Evolutionary conservation across 768 basidiomycete genomes (phyloP), one percentile per base, ranked within the genome.

Genomic region (Tephrocybe sp.): DNA sequence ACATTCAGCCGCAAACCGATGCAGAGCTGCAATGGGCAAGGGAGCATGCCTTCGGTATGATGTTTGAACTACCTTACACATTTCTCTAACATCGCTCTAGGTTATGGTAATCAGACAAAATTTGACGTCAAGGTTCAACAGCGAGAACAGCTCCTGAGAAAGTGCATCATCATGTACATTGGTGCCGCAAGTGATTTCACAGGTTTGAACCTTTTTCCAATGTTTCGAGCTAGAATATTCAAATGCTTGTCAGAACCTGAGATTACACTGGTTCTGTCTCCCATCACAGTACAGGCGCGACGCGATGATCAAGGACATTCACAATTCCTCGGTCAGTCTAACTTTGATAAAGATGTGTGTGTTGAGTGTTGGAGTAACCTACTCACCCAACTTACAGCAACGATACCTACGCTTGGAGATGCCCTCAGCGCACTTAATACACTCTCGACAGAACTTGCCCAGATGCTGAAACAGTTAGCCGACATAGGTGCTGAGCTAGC

Each of bases 371-470:
- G n/a, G n/a, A n/a, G n/a, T 20, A 28, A 2, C 14, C 10, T 36
- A 3, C 26, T 33, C 1, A 17, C 21, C 40, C 14, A 37, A 10
- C 5, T 47, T 51, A 8, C 55, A 89, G 90, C 85, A 1, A 86
- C 86, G 7, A 78, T 88, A 15, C 90, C 90, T 9, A 88, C 85
- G 0, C 72, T 93, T 3, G 86, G 88, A 3, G 86, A 91, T 59
- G 79, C 84, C 2, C 75, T 91, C 20, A 81, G 85, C 45, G 81
- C 86, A 0, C 69, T 92, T 38, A 78, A 80, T 32, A 74, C 78
- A 38, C 74, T 92, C 2, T 79, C 80, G 47, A 74, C 72, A 7
- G 84, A 87, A 55, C 78, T 95, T 2, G 64, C 77, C 0, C 74
- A 74, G 25, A 81, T 75, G 1, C 64, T 91, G 51, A 82, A 84